phyloP scores from a whole-genome alignment of 2,329 filamentous ascomycete genomes.

The Epichloe coenophiala region DNA sequence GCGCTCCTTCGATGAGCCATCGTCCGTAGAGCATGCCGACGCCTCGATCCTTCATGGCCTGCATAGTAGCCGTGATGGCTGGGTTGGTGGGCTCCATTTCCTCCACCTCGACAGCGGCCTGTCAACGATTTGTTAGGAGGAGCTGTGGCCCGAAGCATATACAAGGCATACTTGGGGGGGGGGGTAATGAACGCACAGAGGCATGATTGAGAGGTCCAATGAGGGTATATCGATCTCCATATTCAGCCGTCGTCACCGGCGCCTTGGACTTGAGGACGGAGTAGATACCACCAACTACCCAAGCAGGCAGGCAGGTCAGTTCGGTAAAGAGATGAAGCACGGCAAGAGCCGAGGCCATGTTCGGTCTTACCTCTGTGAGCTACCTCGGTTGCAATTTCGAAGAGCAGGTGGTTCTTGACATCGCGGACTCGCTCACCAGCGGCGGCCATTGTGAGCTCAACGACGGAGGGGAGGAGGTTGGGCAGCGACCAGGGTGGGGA shows the following conservation, averaged over 20 bases:
- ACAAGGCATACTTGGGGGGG: slow-evolving; percentile 1
- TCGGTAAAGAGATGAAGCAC: not conserved
- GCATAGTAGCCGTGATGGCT: slow-evolving; percentile 68
- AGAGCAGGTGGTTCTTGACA: slow-evolving; percentile 90
- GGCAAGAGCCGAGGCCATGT: slow-evolving; percentile 11
- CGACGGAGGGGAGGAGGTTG: not conserved
- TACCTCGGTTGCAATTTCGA: slow-evolving; percentile 93
- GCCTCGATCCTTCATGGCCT: slow-evolving; percentile 84
- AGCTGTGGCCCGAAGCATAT: not conserved
- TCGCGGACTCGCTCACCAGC: slow-evolving; percentile 44
- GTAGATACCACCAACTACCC: slow-evolving; percentile 88
- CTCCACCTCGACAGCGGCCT: slow-evolving; percentile 98
- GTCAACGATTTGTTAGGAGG: slow-evolving; percentile 4
- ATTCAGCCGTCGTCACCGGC: slow-evolving; percentile 92
- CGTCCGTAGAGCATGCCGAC: slow-evolving; percentile 84
- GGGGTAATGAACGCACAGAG: slow-evolving; percentile 48
- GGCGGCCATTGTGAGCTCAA: slow-evolving; percentile 27
- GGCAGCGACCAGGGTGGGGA: not conserved
- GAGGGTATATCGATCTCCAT: slow-evolving; percentile 92
- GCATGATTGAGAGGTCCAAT: slow-evolving; percentile 87
- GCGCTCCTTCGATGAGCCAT: slow-evolving; percentile 95
- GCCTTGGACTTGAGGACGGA: slow-evolving; percentile 98
- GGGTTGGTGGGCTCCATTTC: slow-evolving; percentile 73
- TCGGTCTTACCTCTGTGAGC: slow-evolving; percentile 67
- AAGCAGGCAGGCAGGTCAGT: not conserved